Evolutionary conservation across 2,329 filamentous ascomycete species (phyloP), one percentile per base, ranked within the genome.

Genomic region (Beauveria asiatica): DNA sequence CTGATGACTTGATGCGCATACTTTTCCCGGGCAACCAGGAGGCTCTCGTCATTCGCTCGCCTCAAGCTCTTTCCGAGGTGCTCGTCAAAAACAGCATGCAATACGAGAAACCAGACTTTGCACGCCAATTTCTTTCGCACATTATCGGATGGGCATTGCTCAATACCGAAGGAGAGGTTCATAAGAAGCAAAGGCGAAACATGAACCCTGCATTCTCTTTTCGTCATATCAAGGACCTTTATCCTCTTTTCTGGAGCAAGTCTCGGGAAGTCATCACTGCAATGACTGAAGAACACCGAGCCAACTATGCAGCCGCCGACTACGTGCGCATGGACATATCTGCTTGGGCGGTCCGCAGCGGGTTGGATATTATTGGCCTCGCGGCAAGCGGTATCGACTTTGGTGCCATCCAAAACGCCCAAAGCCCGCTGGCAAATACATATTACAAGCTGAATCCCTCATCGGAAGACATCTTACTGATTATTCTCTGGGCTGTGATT

Each of bases 51-150:
- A 67, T 84, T 44, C 83, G 80, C 1, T 80, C 73, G 9, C 78
- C 85, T 8, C 84, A 86, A 69, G 83, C 80, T 0, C 73, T 89
- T 5, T 77, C 80, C 2, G 86, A 90, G 68, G 78, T 89, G 8
- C 75, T 90, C 3, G 81, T 83, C 8, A 82, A 80, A 7, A 84
- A 82, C 62, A 83, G 78, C 63, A 89, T 90, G 68, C 82, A 86
- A 53, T 90, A 87, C 64, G 67, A 78, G 42, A 89, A 89, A 69
- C 85, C 86, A 0, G 49, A 53, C 1, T 59, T 61, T 37, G 42
- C 60, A 1, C 53, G 90, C 73, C 86, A 89, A 62, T 93, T 89
- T 76, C 84, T 96, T 7, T 85, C 96, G 63, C 88, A 85, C 75
- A 88, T 89, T 67, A 84, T 96, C 59, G 92, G 92, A 67, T 88